phyloP scores from a whole-genome alignment of 2,329 filamentous ascomycete species.

The Ambrosiella cleistominuta region DNA sequence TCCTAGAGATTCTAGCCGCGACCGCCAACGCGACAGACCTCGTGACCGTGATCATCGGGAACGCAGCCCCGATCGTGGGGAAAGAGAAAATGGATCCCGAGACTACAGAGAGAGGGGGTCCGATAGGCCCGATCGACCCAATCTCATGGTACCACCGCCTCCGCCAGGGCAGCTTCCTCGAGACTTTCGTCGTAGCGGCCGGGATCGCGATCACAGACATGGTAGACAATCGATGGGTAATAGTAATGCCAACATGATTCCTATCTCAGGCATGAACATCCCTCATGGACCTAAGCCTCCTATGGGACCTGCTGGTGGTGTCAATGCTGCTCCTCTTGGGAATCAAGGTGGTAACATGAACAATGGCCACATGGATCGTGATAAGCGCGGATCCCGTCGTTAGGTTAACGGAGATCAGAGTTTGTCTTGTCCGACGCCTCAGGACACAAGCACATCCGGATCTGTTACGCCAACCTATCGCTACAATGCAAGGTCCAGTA shows the following conservation, averaged over 20 bases:
- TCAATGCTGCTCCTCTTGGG: constrained; percentile 12
- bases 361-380: constrained; percentile 17
- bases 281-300: not conserved
- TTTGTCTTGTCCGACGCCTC: not conserved
- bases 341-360: constrained; percentile 15
- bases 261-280: not conserved
- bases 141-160: constrained; percentile 12
- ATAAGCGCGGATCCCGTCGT: constrained; percentile 22
- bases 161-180: constrained; percentile 14
- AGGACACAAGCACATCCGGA: not conserved
- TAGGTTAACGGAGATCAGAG: constrained; percentile 11
- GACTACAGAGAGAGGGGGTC: constrained; percentile 25
- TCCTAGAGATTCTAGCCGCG: constrained; percentile 31
- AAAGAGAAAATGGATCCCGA: constrained; percentile 29
- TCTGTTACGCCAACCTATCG: not conserved
- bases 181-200: constrained; percentile 14
- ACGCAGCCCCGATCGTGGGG: constrained; percentile 26
- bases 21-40: constrained; percentile 25
- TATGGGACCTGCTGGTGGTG: constrained; percentile 8
- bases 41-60: constrained; percentile 25
- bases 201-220: constrained; percentile 14
- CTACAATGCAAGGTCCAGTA: not conserved
- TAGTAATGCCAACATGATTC: constrained; percentile 6
- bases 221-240: constrained; percentile 2
- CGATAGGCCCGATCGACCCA: constrained; percentile 21